These are phyloP conservation scores for Pulveroboletus sp. DNA, from an alignment of 768 basidiomycete genomes.

Conservation along the genomic window DNA sequence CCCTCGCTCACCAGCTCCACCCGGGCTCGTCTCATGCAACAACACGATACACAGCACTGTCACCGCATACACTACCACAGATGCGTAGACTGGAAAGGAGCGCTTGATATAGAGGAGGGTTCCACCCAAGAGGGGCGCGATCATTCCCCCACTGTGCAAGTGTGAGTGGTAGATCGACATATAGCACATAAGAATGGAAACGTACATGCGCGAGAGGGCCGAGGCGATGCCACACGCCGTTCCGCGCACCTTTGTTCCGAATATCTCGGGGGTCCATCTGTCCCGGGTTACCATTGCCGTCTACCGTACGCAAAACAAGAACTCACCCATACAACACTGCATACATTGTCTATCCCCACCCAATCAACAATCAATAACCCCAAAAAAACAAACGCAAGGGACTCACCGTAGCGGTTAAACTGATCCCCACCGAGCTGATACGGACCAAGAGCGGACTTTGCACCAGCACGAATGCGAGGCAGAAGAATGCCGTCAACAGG, in stretches of 20 bases:
- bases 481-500: conserved; percentile 72
- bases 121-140: conserved; percentile 80
- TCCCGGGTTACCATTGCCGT: not conserved
- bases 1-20: conserved; percentile 11
- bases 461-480: conserved; percentile 64
- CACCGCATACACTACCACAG: conserved; percentile 61
- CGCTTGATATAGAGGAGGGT: conserved; percentile 62
- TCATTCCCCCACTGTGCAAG: conserved; percentile 74
- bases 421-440: conserved; percentile 71
- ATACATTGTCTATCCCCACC: conserved; percentile 64
- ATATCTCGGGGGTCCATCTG: conserved; percentile 84
- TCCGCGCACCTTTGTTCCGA: conserved; percentile 81
- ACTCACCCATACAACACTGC: conserved; percentile 72
- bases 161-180: not conserved
- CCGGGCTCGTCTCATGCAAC: conserved; percentile 50
- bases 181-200: conserved; percentile 3
- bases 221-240: conserved; percentile 88
- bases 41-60: conserved; percentile 63
- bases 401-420: conserved; percentile 61
- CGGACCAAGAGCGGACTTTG: conserved; percentile 57
- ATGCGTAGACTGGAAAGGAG: conserved; percentile 74
- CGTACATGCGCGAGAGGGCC: conserved; percentile 80
- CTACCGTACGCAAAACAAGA: not conserved
- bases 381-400: not conserved
- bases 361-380: not conserved